Evolutionary conservation across 1,139 yeast species (phyloP).

Genomic region (Entelexis sorbosivorans): DNA sequence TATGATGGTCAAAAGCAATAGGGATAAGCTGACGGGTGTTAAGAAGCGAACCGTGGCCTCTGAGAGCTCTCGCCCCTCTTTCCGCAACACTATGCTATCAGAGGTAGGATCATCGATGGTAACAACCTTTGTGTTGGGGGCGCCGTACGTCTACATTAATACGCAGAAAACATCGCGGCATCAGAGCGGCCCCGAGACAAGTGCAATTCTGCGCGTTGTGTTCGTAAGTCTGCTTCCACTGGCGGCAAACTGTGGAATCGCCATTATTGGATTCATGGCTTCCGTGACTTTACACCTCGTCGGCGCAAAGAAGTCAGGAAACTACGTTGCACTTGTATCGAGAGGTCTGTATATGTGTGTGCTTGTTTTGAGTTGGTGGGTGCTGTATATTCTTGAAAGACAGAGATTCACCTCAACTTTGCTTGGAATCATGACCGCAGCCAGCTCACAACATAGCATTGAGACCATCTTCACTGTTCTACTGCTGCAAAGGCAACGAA

Average conservation of each 20-base stretch:
- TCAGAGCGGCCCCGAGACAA: conserved; percentile 35
- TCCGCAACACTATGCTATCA: conserved; percentile 42
- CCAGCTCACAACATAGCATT: conserved; percentile 46
- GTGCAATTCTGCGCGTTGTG: conserved; percentile 44
- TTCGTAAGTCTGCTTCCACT: conserved; percentile 44
- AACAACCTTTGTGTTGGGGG: conserved; percentile 33
- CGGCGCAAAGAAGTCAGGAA: not conserved
- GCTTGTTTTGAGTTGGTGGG: conserved; percentile 47
- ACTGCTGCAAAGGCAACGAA: conserved; percentile 40
- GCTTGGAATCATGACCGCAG: conserved; percentile 46
- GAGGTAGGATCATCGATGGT: conserved; percentile 45
- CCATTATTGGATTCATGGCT: conserved; percentile 36
- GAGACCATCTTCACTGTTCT: conserved; percentile 40
- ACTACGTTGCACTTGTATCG: conserved; percentile 28
- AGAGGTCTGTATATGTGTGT: conserved; percentile 40
- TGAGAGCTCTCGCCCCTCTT: conserved; percentile 36
- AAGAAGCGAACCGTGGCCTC: conserved; percentile 34
- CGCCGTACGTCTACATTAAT: conserved; percentile 60
- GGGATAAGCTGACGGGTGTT: conserved; percentile 53
- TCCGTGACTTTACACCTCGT: conserved; percentile 21
- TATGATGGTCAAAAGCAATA: conserved; percentile 40
- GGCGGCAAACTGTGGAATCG: conserved; percentile 32
- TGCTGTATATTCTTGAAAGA: conserved; percentile 52
- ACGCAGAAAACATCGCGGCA: conserved; percentile 53
- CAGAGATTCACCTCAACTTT: conserved; percentile 51